Percentiles rank a stretch among this genome's conserved stretches.
Evolutionary conservation across 306 rosid species (phyloP).

Genomic region (Castanospermum australe): DNA sequence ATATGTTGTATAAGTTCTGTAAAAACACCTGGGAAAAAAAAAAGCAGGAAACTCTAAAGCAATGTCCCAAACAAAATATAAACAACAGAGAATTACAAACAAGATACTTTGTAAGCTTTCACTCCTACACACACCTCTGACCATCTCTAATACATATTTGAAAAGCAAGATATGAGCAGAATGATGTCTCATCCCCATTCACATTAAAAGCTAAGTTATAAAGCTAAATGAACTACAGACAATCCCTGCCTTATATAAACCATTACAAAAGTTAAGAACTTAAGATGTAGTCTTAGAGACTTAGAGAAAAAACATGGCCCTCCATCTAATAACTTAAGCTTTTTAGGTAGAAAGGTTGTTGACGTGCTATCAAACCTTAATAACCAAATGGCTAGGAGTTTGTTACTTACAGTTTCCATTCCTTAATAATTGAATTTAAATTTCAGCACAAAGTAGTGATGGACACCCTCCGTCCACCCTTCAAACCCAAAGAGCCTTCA

Average conservation of each 20-base stretch:
- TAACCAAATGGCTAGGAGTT: too few relatives aligned
- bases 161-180: background rate
- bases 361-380: background rate
- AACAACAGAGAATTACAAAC: background rate
- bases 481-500: background rate
- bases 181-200: background rate
- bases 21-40: constrained; percentile 58
- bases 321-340: background rate
- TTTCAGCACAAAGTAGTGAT: background rate
- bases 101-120: background rate
- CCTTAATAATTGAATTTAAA: background rate
- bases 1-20: constrained; percentile 78
- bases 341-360: background rate
- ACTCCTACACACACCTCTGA: background rate
- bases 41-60: constrained; percentile 17
- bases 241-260: background rate
- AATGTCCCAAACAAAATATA: background rate
- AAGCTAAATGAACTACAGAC: background rate
- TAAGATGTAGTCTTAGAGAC: background rate
- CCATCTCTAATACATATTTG: background rate
- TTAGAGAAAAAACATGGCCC: background rate
- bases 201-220: too few relatives aligned
- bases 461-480: background rate
- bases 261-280: background rate
- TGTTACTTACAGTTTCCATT: background rate